A percentile compares a stretch with the other conserved stretches of the same genome.
Conservation (phyloP, 2,329 filamentous ascomycete species). For the Pseudocercospora vitis region DNA sequence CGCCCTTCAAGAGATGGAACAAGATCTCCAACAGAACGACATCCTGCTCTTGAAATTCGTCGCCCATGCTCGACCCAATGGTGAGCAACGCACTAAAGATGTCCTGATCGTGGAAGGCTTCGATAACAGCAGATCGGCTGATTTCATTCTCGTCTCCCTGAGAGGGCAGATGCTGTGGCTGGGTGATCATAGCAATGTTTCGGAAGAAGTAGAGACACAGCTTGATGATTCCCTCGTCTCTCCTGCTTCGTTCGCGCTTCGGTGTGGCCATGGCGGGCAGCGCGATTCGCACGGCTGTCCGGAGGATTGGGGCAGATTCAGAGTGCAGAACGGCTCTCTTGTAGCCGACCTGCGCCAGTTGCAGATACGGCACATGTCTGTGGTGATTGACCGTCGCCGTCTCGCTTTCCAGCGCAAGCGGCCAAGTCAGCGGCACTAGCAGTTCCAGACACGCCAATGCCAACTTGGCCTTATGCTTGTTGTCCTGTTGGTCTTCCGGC, state of each 20-base stretch:
- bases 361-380: slow-evolving; percentile 83
- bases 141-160: slow-evolving; percentile 90
- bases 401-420: slow-evolving; percentile 73
- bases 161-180: slow-evolving; percentile 68
- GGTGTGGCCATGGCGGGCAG: slow-evolving; percentile 82
- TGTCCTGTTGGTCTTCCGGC: slow-evolving; percentile 70
- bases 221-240: slow-evolving; percentile 91
- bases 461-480: slow-evolving; percentile 73
- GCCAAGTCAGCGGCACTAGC: slow-evolving; percentile 91
- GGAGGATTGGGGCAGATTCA: slow-evolving; percentile 72
- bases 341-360: slow-evolving; percentile 83
- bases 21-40: slow-evolving; percentile 86
- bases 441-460: slow-evolving; percentile 86
- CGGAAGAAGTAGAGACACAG: slow-evolving; percentile 84
- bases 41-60: slow-evolving; percentile 89
- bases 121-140: slow-evolving; percentile 81
- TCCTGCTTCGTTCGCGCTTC: slow-evolving; percentile 69
- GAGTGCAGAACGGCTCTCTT: slow-evolving; percentile 86
- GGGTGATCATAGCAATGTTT: slow-evolving; percentile 82
- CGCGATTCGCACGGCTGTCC: slow-evolving; percentile 76
- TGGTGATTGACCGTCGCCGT: slow-evolving; percentile 92
- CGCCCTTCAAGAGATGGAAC: slow-evolving; percentile 88
- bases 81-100: slow-evolving; percentile 83
- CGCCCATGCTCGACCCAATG: slow-evolving; percentile 86
- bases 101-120: slow-evolving; percentile 87